Evolutionary conservation across 2,329 filamentous ascomycete species (phyloP).

Genomic region (Furcasterigmium sp.): DNA sequence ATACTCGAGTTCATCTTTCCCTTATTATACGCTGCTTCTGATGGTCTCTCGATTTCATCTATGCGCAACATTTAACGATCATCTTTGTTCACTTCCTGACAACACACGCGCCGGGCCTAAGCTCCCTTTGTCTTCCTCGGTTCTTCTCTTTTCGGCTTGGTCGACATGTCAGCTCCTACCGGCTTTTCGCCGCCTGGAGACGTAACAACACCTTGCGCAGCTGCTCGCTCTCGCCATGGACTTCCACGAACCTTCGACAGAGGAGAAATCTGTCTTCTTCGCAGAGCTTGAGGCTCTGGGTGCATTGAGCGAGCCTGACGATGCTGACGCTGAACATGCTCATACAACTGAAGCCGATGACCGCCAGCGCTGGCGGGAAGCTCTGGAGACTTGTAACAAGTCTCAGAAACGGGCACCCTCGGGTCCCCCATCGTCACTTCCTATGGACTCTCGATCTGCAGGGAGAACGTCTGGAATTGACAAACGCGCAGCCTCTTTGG

Average conservation of each 20-base stretch:
- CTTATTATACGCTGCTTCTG: too few species aligned
- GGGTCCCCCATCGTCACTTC: background rate
- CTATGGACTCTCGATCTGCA: background rate
- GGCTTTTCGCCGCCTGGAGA: too few species aligned
- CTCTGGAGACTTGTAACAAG: background rate
- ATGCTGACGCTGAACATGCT: constrained; percentile 24
- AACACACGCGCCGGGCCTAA: too few species aligned
- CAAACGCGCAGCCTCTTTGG: too few species aligned
- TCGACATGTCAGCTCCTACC: too few species aligned
- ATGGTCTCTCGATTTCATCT: too few species aligned
- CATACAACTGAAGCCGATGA: constrained; percentile 25
- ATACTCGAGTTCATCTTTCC: too few species aligned
- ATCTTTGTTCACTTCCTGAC: too few species aligned
- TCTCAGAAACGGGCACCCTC: constrained; percentile 18
- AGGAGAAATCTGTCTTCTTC: constrained; percentile 43
- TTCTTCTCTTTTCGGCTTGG: too few species aligned
- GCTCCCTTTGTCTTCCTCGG: too few species aligned
- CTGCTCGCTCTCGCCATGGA: constrained; percentile 14
- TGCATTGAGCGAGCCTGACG: constrained; percentile 15
- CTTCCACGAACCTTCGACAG: constrained; percentile 14
- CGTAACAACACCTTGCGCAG: too few species aligned
- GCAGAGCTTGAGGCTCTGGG: constrained; percentile 27
- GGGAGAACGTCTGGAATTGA: background rate
- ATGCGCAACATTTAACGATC: too few species aligned
- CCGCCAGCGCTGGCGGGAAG: constrained; percentile 18